phyloP scores from a whole-genome alignment of 2,329 filamentous ascomycete genomes.

The Aureobasidium sp. region DNA sequence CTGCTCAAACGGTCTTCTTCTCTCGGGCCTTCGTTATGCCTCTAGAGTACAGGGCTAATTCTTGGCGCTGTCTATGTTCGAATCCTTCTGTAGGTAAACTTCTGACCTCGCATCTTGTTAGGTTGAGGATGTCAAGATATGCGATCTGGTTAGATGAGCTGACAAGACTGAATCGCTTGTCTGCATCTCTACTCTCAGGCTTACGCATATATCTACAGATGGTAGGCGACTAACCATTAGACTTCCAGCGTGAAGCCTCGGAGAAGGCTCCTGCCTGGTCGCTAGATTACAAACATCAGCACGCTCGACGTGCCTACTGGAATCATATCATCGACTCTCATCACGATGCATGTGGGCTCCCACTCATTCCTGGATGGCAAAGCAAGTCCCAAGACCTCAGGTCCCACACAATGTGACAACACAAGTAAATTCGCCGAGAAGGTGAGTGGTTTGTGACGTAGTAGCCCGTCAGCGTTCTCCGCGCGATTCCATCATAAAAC shows the following conservation, averaged over 20 bases:
- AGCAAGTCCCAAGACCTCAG: not conserved
- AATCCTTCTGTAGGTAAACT: not conserved
- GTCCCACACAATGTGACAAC: constrained; percentile 1
- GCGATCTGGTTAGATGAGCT: too few relatives aligned
- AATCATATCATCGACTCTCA: not conserved
- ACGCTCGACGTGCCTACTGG: not conserved
- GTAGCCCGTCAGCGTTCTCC: not conserved
- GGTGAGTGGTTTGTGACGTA: not conserved
- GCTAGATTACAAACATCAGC: not conserved
- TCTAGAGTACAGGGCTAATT: not conserved
- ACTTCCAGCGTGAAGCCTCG: not conserved
- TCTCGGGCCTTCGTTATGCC: not conserved
- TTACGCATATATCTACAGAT: too few relatives aligned
- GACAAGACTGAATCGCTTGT: not conserved
- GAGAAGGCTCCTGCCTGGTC: not conserved
- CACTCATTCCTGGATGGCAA: not conserved
- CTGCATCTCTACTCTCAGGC: too few relatives aligned
- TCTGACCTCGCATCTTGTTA: not conserved
- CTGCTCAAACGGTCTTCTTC: not conserved
- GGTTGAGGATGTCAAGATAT: not conserved
- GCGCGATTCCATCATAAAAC: constrained; percentile 6
- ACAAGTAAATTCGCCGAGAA: constrained; percentile 1
- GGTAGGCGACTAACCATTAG: not conserved
- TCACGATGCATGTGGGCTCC: not conserved
- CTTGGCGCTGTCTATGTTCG: not conserved